Percentiles rank a stretch among this genome's conserved stretches.
Evolutionary conservation across 192 early-diverging fungal genomes (phyloP).

Genomic region (Backusella macrospora): DNA sequence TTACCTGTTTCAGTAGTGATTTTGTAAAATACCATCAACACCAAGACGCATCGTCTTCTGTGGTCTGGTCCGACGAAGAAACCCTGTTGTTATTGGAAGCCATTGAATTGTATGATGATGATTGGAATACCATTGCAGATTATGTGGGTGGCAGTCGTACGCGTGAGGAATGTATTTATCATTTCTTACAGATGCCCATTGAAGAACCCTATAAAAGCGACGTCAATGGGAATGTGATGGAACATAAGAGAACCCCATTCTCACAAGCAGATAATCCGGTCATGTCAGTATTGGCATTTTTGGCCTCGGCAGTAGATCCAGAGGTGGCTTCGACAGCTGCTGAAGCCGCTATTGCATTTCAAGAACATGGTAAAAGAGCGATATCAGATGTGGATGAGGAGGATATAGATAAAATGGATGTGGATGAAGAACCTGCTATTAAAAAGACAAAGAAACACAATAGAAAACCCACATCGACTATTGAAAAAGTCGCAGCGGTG

Average conservation of each 20-base stretch:
- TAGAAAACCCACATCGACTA: constrained; percentile 47
- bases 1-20: constrained; percentile 80
- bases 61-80: constrained; percentile 90
- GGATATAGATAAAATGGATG: constrained; percentile 39
- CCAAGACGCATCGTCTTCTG: neutral
- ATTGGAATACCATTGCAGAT: constrained; percentile 93
- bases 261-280: constrained; percentile 91
- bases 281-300: constrained; percentile 89
- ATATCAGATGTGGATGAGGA: neutral
- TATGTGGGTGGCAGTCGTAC: constrained; percentile 87
- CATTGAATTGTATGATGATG: constrained; percentile 93
- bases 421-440: constrained; percentile 30
- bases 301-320: constrained; percentile 90
- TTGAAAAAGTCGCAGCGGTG: constrained; percentile 81
- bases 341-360: constrained; percentile 62
- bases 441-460: constrained; percentile 1
- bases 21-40: constrained; percentile 59
- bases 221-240: constrained; percentile 30
- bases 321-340: constrained; percentile 87
- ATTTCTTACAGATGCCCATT: constrained; percentile 92
- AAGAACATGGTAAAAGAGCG: constrained; percentile 56
- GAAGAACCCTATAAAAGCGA: constrained; percentile 80
- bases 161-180: constrained; percentile 89
- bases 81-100: constrained; percentile 90
- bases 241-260: constrained; percentile 73